phyloP scores from a whole-genome alignment of 148 eudicot genomes.

The Limonium bicolor region DNA sequence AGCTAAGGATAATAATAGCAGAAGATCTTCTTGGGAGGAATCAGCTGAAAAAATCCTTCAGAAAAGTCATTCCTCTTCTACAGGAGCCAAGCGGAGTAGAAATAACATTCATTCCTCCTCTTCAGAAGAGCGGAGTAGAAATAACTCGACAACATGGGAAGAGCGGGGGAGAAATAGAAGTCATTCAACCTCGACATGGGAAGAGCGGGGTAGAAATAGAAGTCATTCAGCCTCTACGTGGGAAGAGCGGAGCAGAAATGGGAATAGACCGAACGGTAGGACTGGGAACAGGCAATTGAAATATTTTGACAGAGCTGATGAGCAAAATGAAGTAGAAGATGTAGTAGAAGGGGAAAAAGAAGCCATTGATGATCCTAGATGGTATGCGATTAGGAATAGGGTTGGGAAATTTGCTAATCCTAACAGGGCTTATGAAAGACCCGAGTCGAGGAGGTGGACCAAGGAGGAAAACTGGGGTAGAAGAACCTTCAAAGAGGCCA shows the following conservation, averaged over 20 bases:
- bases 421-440: slow-evolving; percentile 27
- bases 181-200: slow-evolving; percentile 21
- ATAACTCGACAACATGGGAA: too few species aligned
- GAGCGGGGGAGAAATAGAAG: too few species aligned
- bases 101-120: too few species aligned
- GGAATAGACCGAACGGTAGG: too few species aligned
- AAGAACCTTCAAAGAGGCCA: slow-evolving; percentile 69
- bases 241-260: too few species aligned
- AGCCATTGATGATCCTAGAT: slow-evolving; percentile 40
- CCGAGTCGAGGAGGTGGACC: slow-evolving; percentile 35
- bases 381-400: slow-evolving; percentile 58
- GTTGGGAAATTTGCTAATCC: slow-evolving; percentile 23
- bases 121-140: too few species aligned
- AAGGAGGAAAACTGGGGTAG: slow-evolving; percentile 70
- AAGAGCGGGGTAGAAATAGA: slow-evolving; percentile 6
- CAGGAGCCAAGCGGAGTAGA: too few species aligned
- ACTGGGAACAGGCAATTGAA: slow-evolving; percentile 15
- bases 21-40: slow-evolving; percentile 71
- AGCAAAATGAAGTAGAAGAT: slow-evolving; percentile 29
- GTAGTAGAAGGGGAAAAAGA: too few species aligned
- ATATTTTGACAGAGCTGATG: slow-evolving; percentile 5
- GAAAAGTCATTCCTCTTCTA: slow-evolving; percentile 17
- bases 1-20: slow-evolving; percentile 10
- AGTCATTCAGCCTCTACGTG: slow-evolving; percentile 13
- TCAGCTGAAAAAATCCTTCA: slow-evolving; percentile 54